Evolutionary conservation across 768 basidiomycete genomes (phyloP).

Genomic region (Pleurotus eryngii): DNA sequence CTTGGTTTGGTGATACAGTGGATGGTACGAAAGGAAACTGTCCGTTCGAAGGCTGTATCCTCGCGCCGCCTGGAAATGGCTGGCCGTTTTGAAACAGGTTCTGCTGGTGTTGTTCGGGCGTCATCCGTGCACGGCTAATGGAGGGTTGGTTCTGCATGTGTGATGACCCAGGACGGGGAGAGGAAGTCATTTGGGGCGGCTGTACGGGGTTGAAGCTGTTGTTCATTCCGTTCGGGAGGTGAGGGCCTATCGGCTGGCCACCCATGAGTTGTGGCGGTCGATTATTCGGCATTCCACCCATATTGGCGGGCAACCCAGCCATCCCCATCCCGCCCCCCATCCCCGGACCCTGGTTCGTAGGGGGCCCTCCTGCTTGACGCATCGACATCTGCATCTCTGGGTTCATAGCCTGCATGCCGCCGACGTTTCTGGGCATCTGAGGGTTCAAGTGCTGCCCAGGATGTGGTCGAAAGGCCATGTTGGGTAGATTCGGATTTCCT

Average conservation of each 20-base stretch:
- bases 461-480: constrained; percentile 37
- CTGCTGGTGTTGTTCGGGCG: constrained; percentile 31
- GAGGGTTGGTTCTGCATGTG: constrained; percentile 34
- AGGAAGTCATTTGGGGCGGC: constrained; percentile 34
- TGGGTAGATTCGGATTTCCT: constrained; percentile 26
- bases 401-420: constrained; percentile 35
- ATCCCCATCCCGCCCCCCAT: background rate
- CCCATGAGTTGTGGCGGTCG: constrained; percentile 49
- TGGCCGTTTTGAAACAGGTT: constrained; percentile 39
- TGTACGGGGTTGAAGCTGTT: constrained; percentile 33
- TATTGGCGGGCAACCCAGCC: constrained; percentile 18
- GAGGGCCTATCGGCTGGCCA: constrained; percentile 29
- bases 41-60: constrained; percentile 31
- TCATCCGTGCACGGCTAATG: constrained; percentile 40
- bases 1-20: constrained; percentile 48
- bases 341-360: background rate
- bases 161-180: constrained; percentile 37
- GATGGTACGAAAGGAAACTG: constrained; percentile 42
- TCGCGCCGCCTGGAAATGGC: constrained; percentile 28
- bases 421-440: constrained; percentile 28
- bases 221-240: constrained; percentile 35
- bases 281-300: constrained; percentile 35
- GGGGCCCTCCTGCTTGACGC: constrained; percentile 27
- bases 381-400: constrained; percentile 36
- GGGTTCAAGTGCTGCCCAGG: constrained; percentile 32